Evolutionary conservation across 257 asterid genomes (phyloP), one percentile per base, ranked within the genome.

Genomic region (Nyctanthes arbortristis): DNA sequence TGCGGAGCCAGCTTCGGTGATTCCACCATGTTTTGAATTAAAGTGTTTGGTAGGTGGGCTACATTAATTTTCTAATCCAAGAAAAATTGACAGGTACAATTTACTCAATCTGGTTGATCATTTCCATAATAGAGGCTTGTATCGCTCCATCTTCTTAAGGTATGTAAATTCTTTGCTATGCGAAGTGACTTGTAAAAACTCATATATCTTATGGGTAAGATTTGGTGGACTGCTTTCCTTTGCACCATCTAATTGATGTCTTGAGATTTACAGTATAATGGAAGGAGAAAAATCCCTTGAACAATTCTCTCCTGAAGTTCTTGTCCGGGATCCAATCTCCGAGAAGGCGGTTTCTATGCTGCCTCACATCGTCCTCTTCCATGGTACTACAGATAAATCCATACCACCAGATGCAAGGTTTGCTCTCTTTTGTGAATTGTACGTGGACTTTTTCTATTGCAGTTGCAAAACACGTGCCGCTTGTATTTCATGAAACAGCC

Each of bases 121-220:
- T 83, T 94, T 94, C 82, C 81, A 91, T 67, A 64, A 77, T 25
- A 92, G 99, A 78, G 99, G 99, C 74, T 81, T 94, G 84, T 89
- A 94, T 67, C 91, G 96, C 58, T 91, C 99, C 78, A 75, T 89
- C 73, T 92, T 94, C 76, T 75, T 91, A 78, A 94, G 99, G 99
- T 93, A 45, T 16, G 55, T 20, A 71, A 52, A 61, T 52, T 63
- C 36, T 59, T 61, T 63, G 20, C 16, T 61, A n/a, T 69, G 57
- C 61, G 70, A 39, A 62, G n/a, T 27, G 60, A 20, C 49, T 16
- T 63, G 5, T 52, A 62, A 22, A 4, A 25, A 58, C 67, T n/a
- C n/a, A n/a, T n/a, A 35, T 54, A 39, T 28, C 7, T 32, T 36
- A 10, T 33, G 43, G 10, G 14, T 64, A 36, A 37, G n/a, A 20